These are phyloP conservation scores for Kazachstania kunashirensis DNA, from an alignment of 805 yeast genomes.

Conservation along the genomic window DNA sequence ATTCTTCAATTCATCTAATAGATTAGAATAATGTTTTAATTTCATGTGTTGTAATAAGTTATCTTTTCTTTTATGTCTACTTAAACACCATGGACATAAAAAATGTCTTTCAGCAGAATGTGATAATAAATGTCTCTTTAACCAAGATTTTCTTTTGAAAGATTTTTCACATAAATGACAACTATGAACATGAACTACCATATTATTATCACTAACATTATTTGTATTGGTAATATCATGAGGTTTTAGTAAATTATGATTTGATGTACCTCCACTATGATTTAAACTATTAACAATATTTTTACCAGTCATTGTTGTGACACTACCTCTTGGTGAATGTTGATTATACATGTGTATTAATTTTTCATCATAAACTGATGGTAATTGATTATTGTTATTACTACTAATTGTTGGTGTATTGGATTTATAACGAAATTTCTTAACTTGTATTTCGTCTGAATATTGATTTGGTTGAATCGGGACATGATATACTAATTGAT, in stretches of 20 bases:
- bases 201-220: background rate
- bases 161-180: slow-evolving; percentile 26
- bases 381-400: slow-evolving; percentile 1
- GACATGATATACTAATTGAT: background rate
- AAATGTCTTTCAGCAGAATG: slow-evolving; percentile 26
- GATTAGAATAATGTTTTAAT: slow-evolving; percentile 22
- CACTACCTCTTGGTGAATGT: background rate
- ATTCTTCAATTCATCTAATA: slow-evolving; percentile 15
- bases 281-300: background rate
- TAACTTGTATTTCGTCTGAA: too few species aligned
- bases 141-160: slow-evolving; percentile 29
- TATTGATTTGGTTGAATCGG: background rate
- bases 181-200: slow-evolving; percentile 12
- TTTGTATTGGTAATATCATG: background rate
- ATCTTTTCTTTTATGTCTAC: slow-evolving; percentile 29
- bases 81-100: slow-evolving; percentile 28
- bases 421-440: too few species aligned
- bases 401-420: slow-evolving; percentile 4
- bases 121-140: slow-evolving; percentile 26
- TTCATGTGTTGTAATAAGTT: slow-evolving; percentile 29
- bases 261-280: background rate
- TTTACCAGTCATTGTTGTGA: slow-evolving; percentile 1
- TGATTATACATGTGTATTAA: too few species aligned
- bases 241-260: background rate
- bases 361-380: background rate